phyloP scores from a whole-genome alignment of 192 early-diverging fungal species.

The Coemansia sp. region DNA sequence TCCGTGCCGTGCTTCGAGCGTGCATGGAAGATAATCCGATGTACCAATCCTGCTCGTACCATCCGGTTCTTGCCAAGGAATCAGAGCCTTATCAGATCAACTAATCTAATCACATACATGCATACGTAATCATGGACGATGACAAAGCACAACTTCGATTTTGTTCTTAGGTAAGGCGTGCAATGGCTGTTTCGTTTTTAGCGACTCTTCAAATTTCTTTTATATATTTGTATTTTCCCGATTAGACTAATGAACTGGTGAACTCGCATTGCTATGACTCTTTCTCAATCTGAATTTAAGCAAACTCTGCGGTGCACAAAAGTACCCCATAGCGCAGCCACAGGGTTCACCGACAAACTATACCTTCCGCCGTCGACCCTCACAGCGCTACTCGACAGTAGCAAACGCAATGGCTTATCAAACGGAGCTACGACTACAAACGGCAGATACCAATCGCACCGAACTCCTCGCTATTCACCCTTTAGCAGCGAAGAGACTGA shows the following conservation, averaged over 20 bases:
- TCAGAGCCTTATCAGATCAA: background rate
- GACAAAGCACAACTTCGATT: background rate
- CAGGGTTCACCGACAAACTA: conserved; percentile 28
- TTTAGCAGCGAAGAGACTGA: background rate
- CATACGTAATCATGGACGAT: background rate
- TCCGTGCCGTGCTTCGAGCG: background rate
- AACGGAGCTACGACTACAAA: background rate
- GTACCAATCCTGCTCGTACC: background rate
- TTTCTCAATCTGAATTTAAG: conserved; percentile 7
- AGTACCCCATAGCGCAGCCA: background rate
- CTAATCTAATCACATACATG: background rate
- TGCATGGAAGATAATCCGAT: background rate
- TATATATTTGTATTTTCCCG: too few species aligned
- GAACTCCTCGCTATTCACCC: background rate
- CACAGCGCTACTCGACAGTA: conserved; percentile 15
- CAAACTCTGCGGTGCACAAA: conserved; percentile 18
- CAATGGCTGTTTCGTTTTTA: too few species aligned
- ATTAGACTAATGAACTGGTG: background rate
- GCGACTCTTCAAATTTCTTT: too few species aligned
- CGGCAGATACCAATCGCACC: background rate
- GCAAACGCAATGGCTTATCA: background rate
- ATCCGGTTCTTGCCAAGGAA: background rate
- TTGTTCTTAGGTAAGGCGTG: too few species aligned
- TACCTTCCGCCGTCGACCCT: conserved; percentile 37
- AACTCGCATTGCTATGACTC: background rate